phyloP scores from a whole-genome alignment of 495 filamentous ascomycete genomes.

The Sphaerosporella brunnea region DNA sequence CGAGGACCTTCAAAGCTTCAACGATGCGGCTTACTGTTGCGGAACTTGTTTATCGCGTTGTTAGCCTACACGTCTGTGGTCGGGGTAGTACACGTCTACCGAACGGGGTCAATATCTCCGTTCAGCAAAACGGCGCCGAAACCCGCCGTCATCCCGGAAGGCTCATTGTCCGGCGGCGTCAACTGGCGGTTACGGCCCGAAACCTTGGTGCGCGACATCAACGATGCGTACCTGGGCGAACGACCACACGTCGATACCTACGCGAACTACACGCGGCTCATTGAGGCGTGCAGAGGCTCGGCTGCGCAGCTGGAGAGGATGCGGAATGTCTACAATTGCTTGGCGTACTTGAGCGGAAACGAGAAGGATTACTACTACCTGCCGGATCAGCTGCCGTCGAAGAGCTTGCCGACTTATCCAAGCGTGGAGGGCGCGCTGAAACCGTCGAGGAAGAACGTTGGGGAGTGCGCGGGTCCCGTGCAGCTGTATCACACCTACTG shows the following conservation, averaged over 20 bases:
- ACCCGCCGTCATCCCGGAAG: constrained; percentile 3
- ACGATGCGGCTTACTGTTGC: constrained; percentile 26
- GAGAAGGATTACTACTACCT: constrained; percentile 34
- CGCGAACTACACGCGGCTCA: constrained; percentile 34
- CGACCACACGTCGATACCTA: constrained; percentile 35
- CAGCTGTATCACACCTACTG: constrained; percentile 41
- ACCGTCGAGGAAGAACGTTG: constrained; percentile 23
- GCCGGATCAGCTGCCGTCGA: constrained; percentile 29
- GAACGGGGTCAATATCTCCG: constrained; percentile 25
- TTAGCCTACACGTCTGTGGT: constrained; percentile 26
- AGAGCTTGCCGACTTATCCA: constrained; percentile 16
- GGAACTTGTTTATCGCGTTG: constrained; percentile 28
- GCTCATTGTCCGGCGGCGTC: constrained; percentile 29
- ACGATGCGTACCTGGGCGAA: constrained; percentile 35
- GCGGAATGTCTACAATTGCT: constrained; percentile 37
- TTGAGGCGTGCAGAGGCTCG: constrained; percentile 36
- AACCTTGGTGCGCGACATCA: constrained; percentile 30
- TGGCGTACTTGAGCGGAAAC: constrained; percentile 32
- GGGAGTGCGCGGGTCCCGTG: constrained; percentile 37
- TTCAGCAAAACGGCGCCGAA: constrained; percentile 17
- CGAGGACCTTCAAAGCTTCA: constrained; percentile 22
- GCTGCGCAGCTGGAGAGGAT: constrained; percentile 35
- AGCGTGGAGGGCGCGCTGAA: constrained; percentile 23
- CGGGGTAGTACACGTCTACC: constrained; percentile 23
- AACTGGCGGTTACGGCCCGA: constrained; percentile 35